phyloP scores from a whole-genome alignment of 225 moss, liverwort and hornwort species.

The Rhytidiadelphus loreus region DNA sequence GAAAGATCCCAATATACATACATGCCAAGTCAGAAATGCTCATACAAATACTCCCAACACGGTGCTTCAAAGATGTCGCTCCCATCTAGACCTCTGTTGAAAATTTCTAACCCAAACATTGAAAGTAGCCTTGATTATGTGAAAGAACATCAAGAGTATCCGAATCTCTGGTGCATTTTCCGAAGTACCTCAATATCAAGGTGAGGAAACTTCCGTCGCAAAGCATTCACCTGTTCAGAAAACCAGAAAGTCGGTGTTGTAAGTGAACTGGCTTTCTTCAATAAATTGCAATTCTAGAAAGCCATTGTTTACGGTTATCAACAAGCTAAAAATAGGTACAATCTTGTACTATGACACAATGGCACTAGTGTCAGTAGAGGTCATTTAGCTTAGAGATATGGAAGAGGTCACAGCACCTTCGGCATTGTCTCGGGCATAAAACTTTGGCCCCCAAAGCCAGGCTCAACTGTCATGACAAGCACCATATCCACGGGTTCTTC shows the following conservation, averaged over 20 bases:
- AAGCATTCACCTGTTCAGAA: constrained; percentile 73
- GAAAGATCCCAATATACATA: neutral
- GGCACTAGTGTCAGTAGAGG: neutral
- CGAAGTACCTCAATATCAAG: constrained; percentile 81
- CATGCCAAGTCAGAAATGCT: neutral
- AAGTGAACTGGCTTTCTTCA: neutral
- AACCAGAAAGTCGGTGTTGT: neutral
- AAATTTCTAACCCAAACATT: neutral
- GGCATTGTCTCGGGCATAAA: constrained; percentile 94
- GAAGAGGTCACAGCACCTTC: constrained; percentile 35
- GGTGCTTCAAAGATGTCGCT: neutral
- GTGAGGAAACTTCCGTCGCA: constrained; percentile 63
- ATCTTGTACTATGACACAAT: neutral
- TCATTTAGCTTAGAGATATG: neutral
- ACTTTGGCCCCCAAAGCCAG: constrained; percentile 94
- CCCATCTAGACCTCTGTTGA: neutral
- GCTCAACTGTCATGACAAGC: constrained; percentile 96
- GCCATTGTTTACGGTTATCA: neutral
- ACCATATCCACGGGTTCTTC: constrained; percentile 86
- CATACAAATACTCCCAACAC: neutral
- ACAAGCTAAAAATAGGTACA: neutral
- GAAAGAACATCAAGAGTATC: neutral
- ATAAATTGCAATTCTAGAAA: neutral
- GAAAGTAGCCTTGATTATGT: neutral
- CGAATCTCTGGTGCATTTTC: neutral